phyloP scores from a whole-genome alignment of 305 asterid species.

The Ajuga reptans region DNA sequence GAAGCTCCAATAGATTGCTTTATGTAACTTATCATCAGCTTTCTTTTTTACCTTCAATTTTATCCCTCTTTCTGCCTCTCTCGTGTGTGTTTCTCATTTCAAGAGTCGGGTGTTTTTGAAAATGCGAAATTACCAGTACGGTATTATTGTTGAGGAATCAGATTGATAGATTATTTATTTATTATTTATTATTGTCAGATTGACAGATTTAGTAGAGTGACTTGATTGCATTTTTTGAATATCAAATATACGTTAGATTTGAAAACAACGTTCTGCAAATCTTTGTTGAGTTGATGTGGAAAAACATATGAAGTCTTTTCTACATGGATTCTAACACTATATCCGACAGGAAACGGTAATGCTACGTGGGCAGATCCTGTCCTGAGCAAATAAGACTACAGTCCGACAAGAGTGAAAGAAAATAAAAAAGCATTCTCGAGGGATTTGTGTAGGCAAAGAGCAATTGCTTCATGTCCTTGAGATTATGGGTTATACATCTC shows the following conservation, averaged over 20 bases:
- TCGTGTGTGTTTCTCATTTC: background rate
- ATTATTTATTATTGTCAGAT: no score
- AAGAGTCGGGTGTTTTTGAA: background rate
- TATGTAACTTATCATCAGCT: slow-evolving; percentile 6
- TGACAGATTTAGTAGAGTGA: background rate
- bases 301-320: background rate
- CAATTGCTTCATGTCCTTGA: no score
- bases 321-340: no score
- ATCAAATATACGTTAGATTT: background rate
- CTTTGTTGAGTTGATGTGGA: background rate
- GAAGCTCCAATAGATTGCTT: slow-evolving; percentile 49
- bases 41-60: background rate
- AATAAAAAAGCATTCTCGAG: no score
- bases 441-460: no score
- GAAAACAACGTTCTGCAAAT: background rate
- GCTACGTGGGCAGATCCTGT: no score
- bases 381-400: no score
- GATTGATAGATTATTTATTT: no score
- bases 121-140: background rate
- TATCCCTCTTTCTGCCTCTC: background rate
- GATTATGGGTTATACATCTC: no score
- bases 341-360: no score
- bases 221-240: background rate
- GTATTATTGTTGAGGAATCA: slow-evolving; percentile 13
- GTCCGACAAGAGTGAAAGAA: no score